Percentiles rank a stretch among this genome's conserved stretches.
Conservation (phyloP, 2,329 filamentous ascomycete genomes). For the Sphaceloma murrayae region DNA sequence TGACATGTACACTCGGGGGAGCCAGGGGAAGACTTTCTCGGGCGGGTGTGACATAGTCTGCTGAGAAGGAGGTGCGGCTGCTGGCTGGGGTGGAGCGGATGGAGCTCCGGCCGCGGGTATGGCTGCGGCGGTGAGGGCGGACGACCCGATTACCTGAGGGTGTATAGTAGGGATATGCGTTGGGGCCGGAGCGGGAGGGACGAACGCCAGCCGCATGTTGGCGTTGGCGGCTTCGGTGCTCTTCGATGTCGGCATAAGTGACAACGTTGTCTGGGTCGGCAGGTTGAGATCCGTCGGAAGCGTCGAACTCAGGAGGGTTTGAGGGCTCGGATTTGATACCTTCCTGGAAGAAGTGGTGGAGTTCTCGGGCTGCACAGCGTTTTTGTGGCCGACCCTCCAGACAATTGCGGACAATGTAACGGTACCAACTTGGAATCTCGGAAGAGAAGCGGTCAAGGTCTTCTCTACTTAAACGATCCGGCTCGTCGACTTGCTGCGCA, state of each 20-base stretch:
- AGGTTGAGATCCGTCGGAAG: background rate
- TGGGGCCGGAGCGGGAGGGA: background rate
- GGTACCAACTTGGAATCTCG: constrained; percentile 68
- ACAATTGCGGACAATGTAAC: constrained; percentile 64
- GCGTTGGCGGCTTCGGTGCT: background rate
- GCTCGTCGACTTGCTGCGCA: constrained; percentile 79
- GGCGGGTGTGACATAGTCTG: background rate
- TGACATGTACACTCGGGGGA: background rate
- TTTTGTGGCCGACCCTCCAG: constrained; percentile 63
- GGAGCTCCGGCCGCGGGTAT: constrained; percentile 5
- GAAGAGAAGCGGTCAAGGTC: constrained; percentile 55
- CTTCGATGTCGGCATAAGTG: background rate
- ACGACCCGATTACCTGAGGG: background rate
- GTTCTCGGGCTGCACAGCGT: constrained; percentile 61
- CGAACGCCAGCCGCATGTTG: background rate
- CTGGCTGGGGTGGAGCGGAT: background rate
- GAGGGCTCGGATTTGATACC: constrained; percentile 1
- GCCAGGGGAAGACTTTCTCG: background rate
- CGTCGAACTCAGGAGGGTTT: background rate
- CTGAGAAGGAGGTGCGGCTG: background rate
- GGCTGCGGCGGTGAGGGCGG: background rate
- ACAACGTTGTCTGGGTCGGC: constrained; percentile 1
- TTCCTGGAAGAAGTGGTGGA: constrained; percentile 54
- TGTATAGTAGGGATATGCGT: background rate
- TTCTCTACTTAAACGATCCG: constrained; percentile 44